Percentiles rank a stretch among this genome's conserved stretches.
These are phyloP conservation scores for Avicennia marina DNA, from an alignment of 257 asterid species.

Conservation along the genomic window DNA sequence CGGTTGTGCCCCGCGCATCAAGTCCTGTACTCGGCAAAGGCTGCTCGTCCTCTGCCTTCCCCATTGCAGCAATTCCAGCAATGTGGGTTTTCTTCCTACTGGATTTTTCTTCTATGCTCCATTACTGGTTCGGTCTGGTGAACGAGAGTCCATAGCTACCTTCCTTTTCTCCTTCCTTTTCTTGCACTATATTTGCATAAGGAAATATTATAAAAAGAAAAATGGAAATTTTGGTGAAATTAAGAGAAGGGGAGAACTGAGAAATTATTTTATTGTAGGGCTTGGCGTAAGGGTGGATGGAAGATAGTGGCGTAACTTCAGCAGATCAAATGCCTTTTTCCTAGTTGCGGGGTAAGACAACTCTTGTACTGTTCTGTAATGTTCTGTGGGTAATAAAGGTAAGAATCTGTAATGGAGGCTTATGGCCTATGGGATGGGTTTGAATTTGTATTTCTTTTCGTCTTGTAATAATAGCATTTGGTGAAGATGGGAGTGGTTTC, in stretches of 20 bases:
- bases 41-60: slow-evolving; percentile 61
- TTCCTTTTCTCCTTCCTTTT: slow-evolving; percentile 20
- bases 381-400: slow-evolving; percentile 12
- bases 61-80: slow-evolving; percentile 53
- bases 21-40: slow-evolving; percentile 33
- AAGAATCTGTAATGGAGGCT: neutral
- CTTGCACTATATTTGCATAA: slow-evolving; percentile 10
- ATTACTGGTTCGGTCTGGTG: slow-evolving; percentile 43
- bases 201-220: neutral
- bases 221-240: slow-evolving; percentile 27
- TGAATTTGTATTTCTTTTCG: no score
- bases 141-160: slow-evolving; percentile 27
- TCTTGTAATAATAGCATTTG: neutral
- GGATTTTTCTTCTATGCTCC: slow-evolving; percentile 35
- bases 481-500: no score
- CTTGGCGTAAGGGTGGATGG: slow-evolving; percentile 23
- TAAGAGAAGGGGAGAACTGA: slow-evolving; percentile 18
- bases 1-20: slow-evolving; percentile 35
- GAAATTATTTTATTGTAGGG: slow-evolving; percentile 24
- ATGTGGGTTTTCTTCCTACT: slow-evolving; percentile 48
- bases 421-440: no score
- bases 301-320: slow-evolving; percentile 32
- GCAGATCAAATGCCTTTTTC: slow-evolving; percentile 25
- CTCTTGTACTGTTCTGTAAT: slow-evolving; percentile 11
- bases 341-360: slow-evolving; percentile 11